Evolutionary conservation across 768 basidiomycete genomes (phyloP), one percentile per base, ranked within the genome.

Genomic region (Tricholoma saponaceum): DNA sequence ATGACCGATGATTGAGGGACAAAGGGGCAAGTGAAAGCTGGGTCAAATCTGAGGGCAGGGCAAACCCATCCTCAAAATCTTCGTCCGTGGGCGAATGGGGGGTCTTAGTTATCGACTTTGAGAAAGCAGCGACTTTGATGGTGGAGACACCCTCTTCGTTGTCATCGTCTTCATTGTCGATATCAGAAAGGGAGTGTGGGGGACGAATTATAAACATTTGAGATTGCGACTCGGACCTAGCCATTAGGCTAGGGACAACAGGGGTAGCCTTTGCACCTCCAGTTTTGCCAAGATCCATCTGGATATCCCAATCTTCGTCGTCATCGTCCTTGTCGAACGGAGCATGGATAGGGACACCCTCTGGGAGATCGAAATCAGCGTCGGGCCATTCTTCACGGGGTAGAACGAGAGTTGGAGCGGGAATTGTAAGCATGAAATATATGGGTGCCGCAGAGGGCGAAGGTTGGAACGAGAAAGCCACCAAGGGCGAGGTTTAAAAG

Each of bases 101-200:
- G 33, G 64, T 60, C 12, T 69, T 74, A 57, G 70, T 58, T 35
- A 71, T 60, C 57, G 73, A 61, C 57, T 76, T 75, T 54, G 75
- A 76, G 23, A 85, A 75, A 23, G 79, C 80, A 14, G 82, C 74
- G 52, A 84, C 83, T 69, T 92, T 93, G 72, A 92, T 92, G 32
- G 91, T 93, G 9, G 90, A 92, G 6, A 89, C 82, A 43, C 89
- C 90, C 67, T 90, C 90, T 32, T 89, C 90, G 30, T 88, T 87
- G 18, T 90, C 89, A 18, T 88, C 86, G 22, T 43, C 39, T 12
- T 84, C 82, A 58, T 85, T 84, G 46, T 83, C 78, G 43, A 66
- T 63, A 54, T 76, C 70, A 55, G 81, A 71, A 30, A 72, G 72
- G 16, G 77, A 70, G 55, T 83, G 72, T 1, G 88, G 84, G 3